phyloP scores from a whole-genome alignment of 148 eudicot genomes.

The Nepenthes gracilis region DNA sequence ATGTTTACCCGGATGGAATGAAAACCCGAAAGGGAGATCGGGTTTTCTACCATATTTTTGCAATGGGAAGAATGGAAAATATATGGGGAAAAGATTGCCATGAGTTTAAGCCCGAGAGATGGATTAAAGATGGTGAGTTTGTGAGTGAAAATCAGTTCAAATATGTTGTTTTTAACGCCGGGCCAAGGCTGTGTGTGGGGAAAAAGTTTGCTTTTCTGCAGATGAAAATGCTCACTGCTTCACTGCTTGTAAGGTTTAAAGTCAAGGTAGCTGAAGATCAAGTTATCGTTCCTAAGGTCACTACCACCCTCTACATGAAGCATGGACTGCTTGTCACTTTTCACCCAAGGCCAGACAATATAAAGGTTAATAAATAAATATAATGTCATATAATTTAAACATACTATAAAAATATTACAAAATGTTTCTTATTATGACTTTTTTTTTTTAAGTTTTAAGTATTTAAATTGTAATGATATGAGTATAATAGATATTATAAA shows the following conservation, averaged over 20 bases:
- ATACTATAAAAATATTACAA: too few relatives aligned
- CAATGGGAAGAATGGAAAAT: constrained; percentile 28
- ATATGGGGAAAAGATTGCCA: constrained; percentile 26
- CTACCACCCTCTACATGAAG: constrained; percentile 12
- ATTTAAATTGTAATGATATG: too few relatives aligned
- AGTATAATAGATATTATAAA: too few relatives aligned
- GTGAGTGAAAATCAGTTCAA: constrained; percentile 33
- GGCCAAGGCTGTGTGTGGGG: constrained; percentile 28
- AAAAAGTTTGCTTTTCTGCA: constrained; percentile 7
- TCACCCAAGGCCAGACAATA: constrained; percentile 1
- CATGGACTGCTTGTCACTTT: constrained; percentile 8
- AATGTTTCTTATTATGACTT: too few relatives aligned
- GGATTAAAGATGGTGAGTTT: constrained; percentile 21
- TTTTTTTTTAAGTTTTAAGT: too few relatives aligned
- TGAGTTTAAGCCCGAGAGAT: constrained; percentile 29
- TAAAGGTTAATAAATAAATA: too few relatives aligned
- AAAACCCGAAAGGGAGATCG: constrained; percentile 17
- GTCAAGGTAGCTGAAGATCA: constrained; percentile 22
- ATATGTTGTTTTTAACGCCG: constrained; percentile 25
- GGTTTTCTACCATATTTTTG: constrained; percentile 34
- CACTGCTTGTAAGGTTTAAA: constrained; percentile 6
- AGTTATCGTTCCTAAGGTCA: constrained; percentile 4
- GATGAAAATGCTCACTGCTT: constrained; percentile 13
- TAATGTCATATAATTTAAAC: too few relatives aligned
- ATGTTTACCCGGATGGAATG: constrained; percentile 34